Evolutionary conservation across 1,284 basidiomycete genomes (phyloP).

Genomic region (Sporisorium graminicola): DNA sequence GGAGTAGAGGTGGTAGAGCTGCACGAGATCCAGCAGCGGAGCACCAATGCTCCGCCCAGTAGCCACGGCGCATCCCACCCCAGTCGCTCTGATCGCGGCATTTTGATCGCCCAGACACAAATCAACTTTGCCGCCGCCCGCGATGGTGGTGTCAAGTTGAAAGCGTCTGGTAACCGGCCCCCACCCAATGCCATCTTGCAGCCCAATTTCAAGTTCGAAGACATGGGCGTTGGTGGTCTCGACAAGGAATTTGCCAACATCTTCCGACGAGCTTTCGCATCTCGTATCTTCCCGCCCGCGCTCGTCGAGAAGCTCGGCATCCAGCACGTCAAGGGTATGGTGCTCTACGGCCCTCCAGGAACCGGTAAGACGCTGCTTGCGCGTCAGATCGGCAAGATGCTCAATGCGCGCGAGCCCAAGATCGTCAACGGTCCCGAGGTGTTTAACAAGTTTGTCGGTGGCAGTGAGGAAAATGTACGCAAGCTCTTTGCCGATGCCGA

Average conservation of each 20-base stretch:
- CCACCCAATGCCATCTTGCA: slow-evolving; percentile 95
- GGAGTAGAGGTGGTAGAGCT: slow-evolving; percentile 77
- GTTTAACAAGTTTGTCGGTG: slow-evolving; percentile 96
- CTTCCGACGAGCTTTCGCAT: slow-evolving; percentile 98
- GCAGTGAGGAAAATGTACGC: slow-evolving; percentile 97
- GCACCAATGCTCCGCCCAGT: slow-evolving; percentile 10
- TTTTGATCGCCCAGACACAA: slow-evolving; percentile 91
- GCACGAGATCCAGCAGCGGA: slow-evolving; percentile 52
- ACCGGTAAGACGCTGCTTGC: slow-evolving; percentile 99
- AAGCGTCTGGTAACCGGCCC: slow-evolving; percentile 91
- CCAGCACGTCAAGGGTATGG: slow-evolving; percentile 96
- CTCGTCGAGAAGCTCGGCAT: slow-evolving; percentile 98
- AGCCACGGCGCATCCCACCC: slow-evolving; percentile 67
- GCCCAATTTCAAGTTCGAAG: slow-evolving; percentile 99
- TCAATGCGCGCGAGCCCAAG: slow-evolving; percentile 97
- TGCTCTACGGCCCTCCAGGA: slow-evolving; percentile 95
- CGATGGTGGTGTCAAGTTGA: slow-evolving; percentile 86
- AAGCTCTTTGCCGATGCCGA: slow-evolving; percentile 98
- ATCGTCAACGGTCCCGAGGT: slow-evolving; percentile 99
- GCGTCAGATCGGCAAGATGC: slow-evolving; percentile 98
- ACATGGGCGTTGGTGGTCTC: slow-evolving; percentile 99
- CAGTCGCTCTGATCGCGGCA: slow-evolving; percentile 72
- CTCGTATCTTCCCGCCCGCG: slow-evolving; percentile 95
- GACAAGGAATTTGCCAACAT: slow-evolving; percentile 96
- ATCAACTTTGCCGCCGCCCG: slow-evolving; percentile 88